Conservation (phyloP, 441 rosid genomes). For the Gossypium trilobum region DNA sequence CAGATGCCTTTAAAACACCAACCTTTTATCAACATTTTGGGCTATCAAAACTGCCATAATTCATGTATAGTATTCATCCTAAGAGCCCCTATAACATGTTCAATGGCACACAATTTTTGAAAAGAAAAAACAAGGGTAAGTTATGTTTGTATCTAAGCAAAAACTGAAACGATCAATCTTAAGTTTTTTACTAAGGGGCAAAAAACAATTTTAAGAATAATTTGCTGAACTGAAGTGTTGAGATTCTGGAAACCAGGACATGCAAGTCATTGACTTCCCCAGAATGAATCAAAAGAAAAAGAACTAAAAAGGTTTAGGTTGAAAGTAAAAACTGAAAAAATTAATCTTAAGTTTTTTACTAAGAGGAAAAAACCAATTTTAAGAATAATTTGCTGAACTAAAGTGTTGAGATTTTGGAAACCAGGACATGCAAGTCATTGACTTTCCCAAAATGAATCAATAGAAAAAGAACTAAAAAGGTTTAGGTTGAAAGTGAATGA, state of each 20-base stretch:
- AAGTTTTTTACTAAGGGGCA: background rate
- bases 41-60: background rate
- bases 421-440: background rate
- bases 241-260: background rate
- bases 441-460: background rate
- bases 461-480: background rate
- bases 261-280: background rate
- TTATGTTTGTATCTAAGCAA: background rate
- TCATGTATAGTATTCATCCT: background rate
- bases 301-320: slow-evolving; percentile 5
- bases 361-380: background rate
- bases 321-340: background rate
- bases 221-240: background rate
- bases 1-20: background rate
- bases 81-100: background rate
- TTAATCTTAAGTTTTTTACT: background rate
- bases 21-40: background rate
- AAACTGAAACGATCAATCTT: background rate
- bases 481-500: slow-evolving; percentile 14
- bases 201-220: background rate
- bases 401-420: background rate
- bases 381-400: background rate
- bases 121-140: background rate
- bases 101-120: background rate
- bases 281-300: background rate